phyloP scores from a whole-genome alignment of 306 rosid genomes.

The Potentilla sterilis region DNA sequence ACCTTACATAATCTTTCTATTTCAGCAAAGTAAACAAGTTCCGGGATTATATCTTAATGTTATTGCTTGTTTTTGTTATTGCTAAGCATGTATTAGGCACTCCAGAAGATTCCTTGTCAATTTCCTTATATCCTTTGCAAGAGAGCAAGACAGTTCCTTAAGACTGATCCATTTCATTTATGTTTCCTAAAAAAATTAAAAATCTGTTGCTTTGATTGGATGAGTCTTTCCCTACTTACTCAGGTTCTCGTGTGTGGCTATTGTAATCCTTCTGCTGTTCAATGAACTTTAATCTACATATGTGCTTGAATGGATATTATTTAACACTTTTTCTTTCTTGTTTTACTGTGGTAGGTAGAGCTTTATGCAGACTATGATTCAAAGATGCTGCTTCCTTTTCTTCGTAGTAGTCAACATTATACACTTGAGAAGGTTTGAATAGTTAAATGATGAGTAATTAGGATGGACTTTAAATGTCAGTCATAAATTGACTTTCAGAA shows the following conservation, averaged over 20 bases:
- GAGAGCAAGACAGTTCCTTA: background rate
- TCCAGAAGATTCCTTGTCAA: background rate
- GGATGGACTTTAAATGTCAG: conserved; percentile 11
- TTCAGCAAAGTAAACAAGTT: background rate
- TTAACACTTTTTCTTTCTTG: conserved; percentile 16
- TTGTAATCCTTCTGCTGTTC: background rate
- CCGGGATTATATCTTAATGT: background rate
- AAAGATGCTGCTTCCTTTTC: conserved; percentile 90
- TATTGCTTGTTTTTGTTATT: background rate
- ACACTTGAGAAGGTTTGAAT: conserved; percentile 87
- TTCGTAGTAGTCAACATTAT: conserved; percentile 94
- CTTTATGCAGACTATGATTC: conserved; percentile 94
- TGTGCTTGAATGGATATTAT: conserved; percentile 4
- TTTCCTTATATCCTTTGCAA: background rate
- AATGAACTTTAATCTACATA: background rate
- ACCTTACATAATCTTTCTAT: background rate
- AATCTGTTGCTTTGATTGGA: background rate
- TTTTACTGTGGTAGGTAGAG: conserved; percentile 67
- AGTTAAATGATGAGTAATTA: conserved; percentile 24
- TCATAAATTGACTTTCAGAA: conserved; percentile 26
- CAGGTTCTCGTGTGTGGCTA: conserved; percentile 2
- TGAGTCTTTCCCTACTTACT: background rate
- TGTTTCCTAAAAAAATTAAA: background rate
- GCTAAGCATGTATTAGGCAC: background rate
- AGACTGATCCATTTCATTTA: background rate